Evolutionary conservation across 495 filamentous ascomycete species (phyloP).

Genomic region (Aspergillus nidulans): DNA sequence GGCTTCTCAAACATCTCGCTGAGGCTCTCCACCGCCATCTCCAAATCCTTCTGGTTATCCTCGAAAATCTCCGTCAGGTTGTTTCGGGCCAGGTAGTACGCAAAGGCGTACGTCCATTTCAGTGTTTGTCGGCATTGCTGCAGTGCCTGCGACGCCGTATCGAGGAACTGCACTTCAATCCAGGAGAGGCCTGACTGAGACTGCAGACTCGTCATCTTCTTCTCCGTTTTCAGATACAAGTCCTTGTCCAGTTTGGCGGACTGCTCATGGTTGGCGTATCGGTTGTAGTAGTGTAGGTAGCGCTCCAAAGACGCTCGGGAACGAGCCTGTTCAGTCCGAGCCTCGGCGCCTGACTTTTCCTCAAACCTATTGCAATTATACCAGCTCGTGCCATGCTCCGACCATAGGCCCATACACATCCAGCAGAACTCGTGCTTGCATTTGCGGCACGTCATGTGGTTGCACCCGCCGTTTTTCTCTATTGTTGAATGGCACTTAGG

Average conservation of each 20-base stretch:
- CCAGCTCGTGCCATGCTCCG: constrained; percentile 99
- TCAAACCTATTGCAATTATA: constrained; percentile 98
- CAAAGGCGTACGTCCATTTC: constrained; percentile 99
- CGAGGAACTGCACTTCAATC: constrained; percentile 98
- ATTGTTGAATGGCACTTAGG: constrained; percentile 94
- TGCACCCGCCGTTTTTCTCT: constrained; percentile 98
- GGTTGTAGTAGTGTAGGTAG: constrained; percentile 97
- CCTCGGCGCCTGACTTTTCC: constrained; percentile 88
- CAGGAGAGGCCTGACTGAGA: constrained; percentile 91
- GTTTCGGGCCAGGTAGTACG: constrained; percentile 91
- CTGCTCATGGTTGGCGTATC: constrained; percentile 98
- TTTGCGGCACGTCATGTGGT: constrained; percentile 99
- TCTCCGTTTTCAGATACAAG: constrained; percentile 91
- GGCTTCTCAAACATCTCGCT: constrained; percentile 98
- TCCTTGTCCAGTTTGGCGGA: constrained; percentile 96
- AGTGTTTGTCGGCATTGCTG: constrained; percentile 95
- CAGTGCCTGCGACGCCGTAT: constrained; percentile 85
- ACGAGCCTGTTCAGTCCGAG: constrained; percentile 82
- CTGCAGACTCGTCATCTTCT: constrained; percentile 96
- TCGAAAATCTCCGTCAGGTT: constrained; percentile 97
- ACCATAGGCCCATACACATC: constrained; percentile 99
- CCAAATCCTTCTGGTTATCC: constrained; percentile 96
- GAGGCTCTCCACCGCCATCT: constrained; percentile 91
- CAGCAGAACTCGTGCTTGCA: constrained; percentile 99
- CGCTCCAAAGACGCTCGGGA: constrained; percentile 86